Conservation (phyloP, 768 basidiomycete species). For the Fistulinella prunicolor region DNA sequence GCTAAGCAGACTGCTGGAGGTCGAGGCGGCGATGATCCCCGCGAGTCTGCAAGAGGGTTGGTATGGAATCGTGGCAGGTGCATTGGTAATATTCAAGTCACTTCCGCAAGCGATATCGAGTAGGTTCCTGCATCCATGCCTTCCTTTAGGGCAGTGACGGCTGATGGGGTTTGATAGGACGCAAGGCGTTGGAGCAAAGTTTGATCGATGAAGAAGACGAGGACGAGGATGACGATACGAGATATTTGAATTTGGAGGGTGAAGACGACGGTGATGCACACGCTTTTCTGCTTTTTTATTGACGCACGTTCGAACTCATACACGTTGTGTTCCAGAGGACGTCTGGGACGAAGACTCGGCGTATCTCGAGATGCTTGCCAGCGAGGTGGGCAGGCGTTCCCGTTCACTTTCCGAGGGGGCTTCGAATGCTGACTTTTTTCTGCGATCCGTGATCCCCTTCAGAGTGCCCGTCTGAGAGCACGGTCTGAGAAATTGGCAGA, state of each 20-base stretch:
- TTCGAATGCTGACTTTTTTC: background rate
- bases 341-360: slow-evolving; percentile 90
- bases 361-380: slow-evolving; percentile 82
- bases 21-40: slow-evolving; percentile 57
- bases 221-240: slow-evolving; percentile 49
- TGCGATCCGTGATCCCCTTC: slow-evolving; percentile 3
- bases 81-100: slow-evolving; percentile 71
- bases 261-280: slow-evolving; percentile 52
- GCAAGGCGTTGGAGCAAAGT: slow-evolving; percentile 58
- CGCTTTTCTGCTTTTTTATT: background rate
- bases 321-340: slow-evolving; percentile 51
- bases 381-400: slow-evolving; percentile 50
- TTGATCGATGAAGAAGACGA: slow-evolving; percentile 42
- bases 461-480: slow-evolving; percentile 75
- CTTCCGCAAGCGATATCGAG: slow-evolving; percentile 75
- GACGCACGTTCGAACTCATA: background rate
- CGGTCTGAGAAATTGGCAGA: slow-evolving; percentile 44
- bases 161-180: slow-evolving; percentile 36
- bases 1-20: slow-evolving; percentile 72
- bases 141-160: background rate
- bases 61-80: slow-evolving; percentile 69
- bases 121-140: slow-evolving; percentile 30
- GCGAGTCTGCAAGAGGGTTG: slow-evolving; percentile 64
- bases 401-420: background rate
- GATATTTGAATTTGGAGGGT: slow-evolving; percentile 59